Conservation (phyloP, 805 yeast species). For the Nakazawaea populi region DNA sequence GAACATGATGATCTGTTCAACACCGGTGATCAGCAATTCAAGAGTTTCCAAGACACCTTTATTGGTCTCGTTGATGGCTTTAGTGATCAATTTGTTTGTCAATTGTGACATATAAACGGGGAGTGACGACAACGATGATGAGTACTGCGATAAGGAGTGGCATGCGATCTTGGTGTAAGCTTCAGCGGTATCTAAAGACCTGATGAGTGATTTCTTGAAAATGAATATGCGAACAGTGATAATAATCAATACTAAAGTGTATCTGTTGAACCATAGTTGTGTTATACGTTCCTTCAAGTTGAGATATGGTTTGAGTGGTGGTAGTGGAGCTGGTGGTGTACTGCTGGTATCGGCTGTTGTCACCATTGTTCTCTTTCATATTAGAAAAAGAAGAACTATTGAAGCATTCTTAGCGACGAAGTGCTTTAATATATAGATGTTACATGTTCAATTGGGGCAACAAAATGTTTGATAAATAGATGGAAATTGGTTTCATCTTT, state of each 20-base stretch:
- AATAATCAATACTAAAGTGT: slow-evolving; percentile 49
- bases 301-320: slow-evolving; percentile 28
- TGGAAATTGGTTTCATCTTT: no score
- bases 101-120: slow-evolving; percentile 53
- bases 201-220: slow-evolving; percentile 41
- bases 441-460: no score
- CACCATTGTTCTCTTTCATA: no score
- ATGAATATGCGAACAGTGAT: slow-evolving; percentile 55
- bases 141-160: slow-evolving; percentile 34
- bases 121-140: slow-evolving; percentile 29
- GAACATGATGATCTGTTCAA: slow-evolving; percentile 57
- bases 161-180: slow-evolving; percentile 39
- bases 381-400: no score
- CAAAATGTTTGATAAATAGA: no score
- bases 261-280: slow-evolving; percentile 63
- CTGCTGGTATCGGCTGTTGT: no score
- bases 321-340: not conserved
- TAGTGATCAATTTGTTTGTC: slow-evolving; percentile 47
- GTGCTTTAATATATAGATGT: no score
- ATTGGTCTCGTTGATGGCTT: slow-evolving; percentile 42
- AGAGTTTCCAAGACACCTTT: slow-evolving; percentile 38
- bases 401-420: no score
- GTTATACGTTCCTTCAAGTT: slow-evolving; percentile 47
- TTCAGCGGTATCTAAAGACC: slow-evolving; percentile 35
- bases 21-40: slow-evolving; percentile 43